phyloP scores from a whole-genome alignment of 805 yeast genomes.

The Wickerhamiella domercqiae region DNA sequence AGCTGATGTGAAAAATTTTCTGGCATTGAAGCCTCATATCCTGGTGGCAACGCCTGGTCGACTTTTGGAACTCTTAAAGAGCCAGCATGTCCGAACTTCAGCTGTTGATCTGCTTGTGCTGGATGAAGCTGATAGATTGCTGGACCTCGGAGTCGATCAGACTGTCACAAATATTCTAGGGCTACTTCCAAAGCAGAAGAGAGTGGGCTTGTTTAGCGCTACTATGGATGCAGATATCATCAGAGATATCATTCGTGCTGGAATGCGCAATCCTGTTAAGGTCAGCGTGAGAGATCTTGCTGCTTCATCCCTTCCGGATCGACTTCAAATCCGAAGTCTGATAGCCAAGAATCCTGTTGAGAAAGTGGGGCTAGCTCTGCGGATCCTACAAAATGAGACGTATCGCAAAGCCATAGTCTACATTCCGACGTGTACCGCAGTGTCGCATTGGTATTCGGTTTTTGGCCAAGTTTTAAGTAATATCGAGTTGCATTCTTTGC shows the following conservation, averaged over 20 bases:
- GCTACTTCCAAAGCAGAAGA: constrained; percentile 70
- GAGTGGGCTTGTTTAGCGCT: constrained; percentile 91
- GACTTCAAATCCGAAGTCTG: constrained; percentile 36
- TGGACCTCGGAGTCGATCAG: constrained; percentile 59
- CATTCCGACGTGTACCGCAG: constrained; percentile 80
- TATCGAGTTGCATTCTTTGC: constrained; percentile 51
- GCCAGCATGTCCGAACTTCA: constrained; percentile 40
- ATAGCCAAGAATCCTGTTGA: constrained; percentile 37
- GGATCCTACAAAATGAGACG: constrained; percentile 36
- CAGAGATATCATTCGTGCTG: constrained; percentile 62
- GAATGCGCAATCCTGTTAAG: constrained; percentile 85
- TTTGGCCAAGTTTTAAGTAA: constrained; percentile 6
- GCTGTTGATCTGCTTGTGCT: constrained; percentile 60
- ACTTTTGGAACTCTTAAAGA: constrained; percentile 49
- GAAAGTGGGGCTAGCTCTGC: constrained; percentile 46
- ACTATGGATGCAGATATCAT: constrained; percentile 70
- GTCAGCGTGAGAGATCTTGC: constrained; percentile 44
- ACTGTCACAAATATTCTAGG: constrained; percentile 56
- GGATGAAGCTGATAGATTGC: constrained; percentile 85
- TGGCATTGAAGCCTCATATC: constrained; percentile 47
- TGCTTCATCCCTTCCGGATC: constrained; percentile 35
- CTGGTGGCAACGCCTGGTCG: constrained; percentile 91
- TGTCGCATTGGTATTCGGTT: constrained; percentile 41
- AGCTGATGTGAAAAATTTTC: constrained; percentile 52
- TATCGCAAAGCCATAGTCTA: constrained; percentile 78